phyloP scores from a whole-genome alignment of 78 protist species.

The Planoprotostelium fungivorum region DNA sequence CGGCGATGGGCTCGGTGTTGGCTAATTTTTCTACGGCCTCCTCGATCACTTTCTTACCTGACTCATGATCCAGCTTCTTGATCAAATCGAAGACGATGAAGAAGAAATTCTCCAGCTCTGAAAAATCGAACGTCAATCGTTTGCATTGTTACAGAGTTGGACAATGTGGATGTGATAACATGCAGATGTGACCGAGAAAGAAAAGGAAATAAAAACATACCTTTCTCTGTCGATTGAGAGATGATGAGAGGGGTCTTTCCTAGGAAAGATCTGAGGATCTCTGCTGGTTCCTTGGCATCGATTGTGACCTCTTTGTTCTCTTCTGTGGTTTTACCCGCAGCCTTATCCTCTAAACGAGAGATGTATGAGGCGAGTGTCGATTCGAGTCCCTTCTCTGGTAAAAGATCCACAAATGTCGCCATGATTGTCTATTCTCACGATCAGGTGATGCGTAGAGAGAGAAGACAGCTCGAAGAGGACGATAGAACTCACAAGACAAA shows the following conservation, averaged over 20 bases:
- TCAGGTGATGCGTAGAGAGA: too few species aligned
- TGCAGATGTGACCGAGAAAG: too few species aligned
- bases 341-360: neutral
- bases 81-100: neutral
- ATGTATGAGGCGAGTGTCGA: neutral
- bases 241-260: neutral
- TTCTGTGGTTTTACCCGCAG: neutral
- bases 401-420: neutral
- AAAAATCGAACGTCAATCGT: too few species aligned
- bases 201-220: too few species aligned
- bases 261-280: neutral
- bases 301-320: neutral
- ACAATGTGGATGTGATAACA: neutral
- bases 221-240: neutral
- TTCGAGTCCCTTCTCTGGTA: neutral
- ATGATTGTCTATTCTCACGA: neutral
- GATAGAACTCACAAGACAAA: too few species aligned
- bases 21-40: neutral
- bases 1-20: neutral
- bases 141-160: neutral
- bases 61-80: neutral
- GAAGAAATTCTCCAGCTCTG: neutral
- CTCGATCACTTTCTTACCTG: neutral
- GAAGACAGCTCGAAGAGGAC: too few species aligned
- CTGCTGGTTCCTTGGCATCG: neutral